phyloP scores from a whole-genome alignment of 129 eudicot genomes.

The Arctium minus region DNA sequence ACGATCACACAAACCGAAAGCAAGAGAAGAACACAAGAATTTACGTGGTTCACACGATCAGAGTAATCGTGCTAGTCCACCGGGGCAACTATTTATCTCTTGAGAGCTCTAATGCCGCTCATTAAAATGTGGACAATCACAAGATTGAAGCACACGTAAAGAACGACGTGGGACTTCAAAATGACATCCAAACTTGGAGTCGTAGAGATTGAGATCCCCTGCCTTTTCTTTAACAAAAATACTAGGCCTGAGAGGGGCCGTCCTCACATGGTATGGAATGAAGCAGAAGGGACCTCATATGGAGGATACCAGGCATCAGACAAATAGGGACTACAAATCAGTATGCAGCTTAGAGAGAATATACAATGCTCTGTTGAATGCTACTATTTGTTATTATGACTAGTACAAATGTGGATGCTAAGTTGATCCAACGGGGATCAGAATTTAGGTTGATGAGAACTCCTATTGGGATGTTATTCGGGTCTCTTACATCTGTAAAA shows the following conservation, averaged over 20 bases:
- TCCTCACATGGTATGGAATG: background rate
- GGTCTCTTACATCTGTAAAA: background rate
- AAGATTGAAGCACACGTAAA: background rate
- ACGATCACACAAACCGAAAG: too few species aligned
- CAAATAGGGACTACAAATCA: background rate
- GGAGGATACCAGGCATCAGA: background rate
- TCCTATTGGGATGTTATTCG: background rate
- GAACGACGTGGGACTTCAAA: background rate
- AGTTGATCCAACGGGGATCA: background rate
- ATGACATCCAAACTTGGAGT: background rate
- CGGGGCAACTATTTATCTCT: background rate
- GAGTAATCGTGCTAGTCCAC: too few species aligned
- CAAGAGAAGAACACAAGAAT: too few species aligned
- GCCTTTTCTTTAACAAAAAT: background rate
- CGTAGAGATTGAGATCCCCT: background rate
- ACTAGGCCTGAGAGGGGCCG: background rate
- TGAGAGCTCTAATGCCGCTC: background rate
- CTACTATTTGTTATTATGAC: background rate
- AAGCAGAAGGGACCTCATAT: background rate
- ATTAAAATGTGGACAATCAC: background rate
- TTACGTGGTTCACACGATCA: too few species aligned
- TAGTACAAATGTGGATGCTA: conserved; percentile 5
- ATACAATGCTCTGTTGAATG: background rate
- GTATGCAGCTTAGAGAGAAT: background rate
- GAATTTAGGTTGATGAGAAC: background rate